Conservation (phyloP, 2,329 filamentous ascomycete species). For the Arthrobotrys sinensis region DNA sequence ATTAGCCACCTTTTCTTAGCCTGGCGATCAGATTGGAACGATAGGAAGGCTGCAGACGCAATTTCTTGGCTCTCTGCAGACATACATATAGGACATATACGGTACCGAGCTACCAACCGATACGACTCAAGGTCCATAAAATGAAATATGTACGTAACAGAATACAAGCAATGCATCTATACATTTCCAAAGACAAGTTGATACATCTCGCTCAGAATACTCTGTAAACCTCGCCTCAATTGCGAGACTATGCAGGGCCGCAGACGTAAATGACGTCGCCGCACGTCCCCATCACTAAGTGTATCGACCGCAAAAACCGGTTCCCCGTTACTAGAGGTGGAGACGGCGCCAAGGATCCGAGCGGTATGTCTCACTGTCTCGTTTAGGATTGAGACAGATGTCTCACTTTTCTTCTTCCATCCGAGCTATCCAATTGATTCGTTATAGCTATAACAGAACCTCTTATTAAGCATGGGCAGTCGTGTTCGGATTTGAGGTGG, state of each 20-base stretch:
- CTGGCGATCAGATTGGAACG: constrained; percentile 28
- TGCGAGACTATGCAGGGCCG: neutral
- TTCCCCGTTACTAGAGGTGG: constrained; percentile 23
- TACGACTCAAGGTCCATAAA: constrained; percentile 10
- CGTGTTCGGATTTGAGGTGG: constrained; percentile 33
- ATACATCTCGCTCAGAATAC: neutral
- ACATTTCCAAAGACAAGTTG: neutral
- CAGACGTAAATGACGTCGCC: constrained; percentile 47
- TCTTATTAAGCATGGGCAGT: constrained; percentile 9
- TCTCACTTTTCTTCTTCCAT: constrained; percentile 45
- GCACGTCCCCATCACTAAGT: constrained; percentile 14
- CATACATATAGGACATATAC: constrained; percentile 20
- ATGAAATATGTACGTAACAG: constrained; percentile 6
- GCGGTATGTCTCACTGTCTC: constrained; percentile 52
- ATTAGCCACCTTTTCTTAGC: constrained; percentile 51
- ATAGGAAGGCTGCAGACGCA: constrained; percentile 4
- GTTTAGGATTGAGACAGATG: constrained; percentile 58
- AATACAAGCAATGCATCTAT: neutral
- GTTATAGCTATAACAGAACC: constrained; percentile 12
- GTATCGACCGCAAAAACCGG: constrained; percentile 7
- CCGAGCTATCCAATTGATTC: constrained; percentile 1
- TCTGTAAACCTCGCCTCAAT: constrained; percentile 10
- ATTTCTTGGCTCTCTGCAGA: constrained; percentile 1
- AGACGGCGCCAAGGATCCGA: constrained; percentile 39
- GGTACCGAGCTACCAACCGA: constrained; percentile 41